phyloP scores from a whole-genome alignment of 1,284 basidiomycete genomes.

The Malassezia caprae region DNA sequence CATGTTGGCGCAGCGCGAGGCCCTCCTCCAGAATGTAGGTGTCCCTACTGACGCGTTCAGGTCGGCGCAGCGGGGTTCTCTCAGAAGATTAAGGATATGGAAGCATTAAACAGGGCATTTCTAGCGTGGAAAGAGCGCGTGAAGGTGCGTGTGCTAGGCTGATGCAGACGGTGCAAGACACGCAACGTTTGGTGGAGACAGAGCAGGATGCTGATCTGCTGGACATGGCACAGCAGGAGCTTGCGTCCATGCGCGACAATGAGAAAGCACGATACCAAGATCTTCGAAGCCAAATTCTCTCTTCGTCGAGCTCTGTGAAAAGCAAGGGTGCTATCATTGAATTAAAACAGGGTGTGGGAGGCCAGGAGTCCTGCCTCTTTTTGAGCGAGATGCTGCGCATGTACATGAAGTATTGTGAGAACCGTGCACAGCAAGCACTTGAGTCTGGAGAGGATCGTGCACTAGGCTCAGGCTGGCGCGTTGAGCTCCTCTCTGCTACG shows the following conservation, averaged over 20 bases:
- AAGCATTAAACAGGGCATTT: slow-evolving; percentile 55
- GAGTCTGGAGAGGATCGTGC: background rate
- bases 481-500: slow-evolving; percentile 32
- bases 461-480: slow-evolving; percentile 50
- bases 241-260: slow-evolving; percentile 53
- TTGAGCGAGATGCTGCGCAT: slow-evolving; percentile 68
- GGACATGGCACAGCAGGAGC: slow-evolving; percentile 65
- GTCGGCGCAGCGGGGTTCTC: background rate
- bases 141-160: slow-evolving; percentile 21
- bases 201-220: slow-evolving; percentile 61
- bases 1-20: slow-evolving; percentile 21
- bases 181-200: slow-evolving; percentile 18
- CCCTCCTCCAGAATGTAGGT: slow-evolving; percentile 8
- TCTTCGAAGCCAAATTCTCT: slow-evolving; percentile 65
- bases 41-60: background rate
- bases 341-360: slow-evolving; percentile 84
- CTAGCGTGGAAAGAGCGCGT: slow-evolving; percentile 49
- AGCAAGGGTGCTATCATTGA: slow-evolving; percentile 69
- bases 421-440: slow-evolving; percentile 20
- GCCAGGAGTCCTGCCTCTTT: slow-evolving; percentile 77
- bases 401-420: slow-evolving; percentile 58
- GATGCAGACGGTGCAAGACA: slow-evolving; percentile 50
- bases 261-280: slow-evolving; percentile 54
- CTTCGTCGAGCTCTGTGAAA: slow-evolving; percentile 57
- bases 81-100: slow-evolving; percentile 53